Conservation (phyloP, 805 yeast genomes). For the Yamadazyma tumulicola region DNA sequence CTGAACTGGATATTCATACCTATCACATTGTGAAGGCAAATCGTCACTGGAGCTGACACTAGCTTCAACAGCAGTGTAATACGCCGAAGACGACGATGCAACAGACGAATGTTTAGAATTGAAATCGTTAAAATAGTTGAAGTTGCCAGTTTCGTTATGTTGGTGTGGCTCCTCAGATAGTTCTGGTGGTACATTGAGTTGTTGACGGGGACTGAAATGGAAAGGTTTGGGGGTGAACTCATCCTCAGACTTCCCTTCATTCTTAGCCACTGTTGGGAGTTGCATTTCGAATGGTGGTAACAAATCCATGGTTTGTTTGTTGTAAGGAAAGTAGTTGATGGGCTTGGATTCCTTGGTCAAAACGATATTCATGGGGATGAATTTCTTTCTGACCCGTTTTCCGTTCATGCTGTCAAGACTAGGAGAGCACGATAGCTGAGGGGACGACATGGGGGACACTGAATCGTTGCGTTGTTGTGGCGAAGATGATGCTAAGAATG, state of each 20-base stretch:
- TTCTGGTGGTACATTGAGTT: neutral
- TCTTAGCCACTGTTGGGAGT: neutral
- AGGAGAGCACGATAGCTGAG: conserved; percentile 1
- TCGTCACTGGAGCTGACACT: too few relatives aligned
- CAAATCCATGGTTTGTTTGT: conserved; percentile 4
- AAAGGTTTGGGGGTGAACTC: conserved; percentile 13
- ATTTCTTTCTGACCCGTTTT: conserved; percentile 13
- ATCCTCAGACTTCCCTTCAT: too few relatives aligned
- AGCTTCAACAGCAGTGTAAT: conserved; percentile 12
- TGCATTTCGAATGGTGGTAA: conserved; percentile 14
- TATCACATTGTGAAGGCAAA: too few relatives aligned
- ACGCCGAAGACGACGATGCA: conserved; percentile 7
- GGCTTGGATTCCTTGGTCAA: conserved; percentile 14
- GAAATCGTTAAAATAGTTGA: neutral
- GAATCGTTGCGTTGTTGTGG: conserved; percentile 1
- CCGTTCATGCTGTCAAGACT: conserved; percentile 1
- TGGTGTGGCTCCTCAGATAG: neutral
- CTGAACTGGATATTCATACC: too few relatives aligned
- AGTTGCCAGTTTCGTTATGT: neutral
- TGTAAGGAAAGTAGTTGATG: conserved; percentile 8
- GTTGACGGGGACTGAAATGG: conserved; percentile 7
- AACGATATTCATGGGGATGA: conserved; percentile 18
- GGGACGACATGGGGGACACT: conserved; percentile 5
- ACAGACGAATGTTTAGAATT: conserved; percentile 3
- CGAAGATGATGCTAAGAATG: conserved; percentile 11